phyloP scores from a whole-genome alignment of 2,329 filamentous ascomycete species.

The Stagonosporopsis rhizophila region DNA sequence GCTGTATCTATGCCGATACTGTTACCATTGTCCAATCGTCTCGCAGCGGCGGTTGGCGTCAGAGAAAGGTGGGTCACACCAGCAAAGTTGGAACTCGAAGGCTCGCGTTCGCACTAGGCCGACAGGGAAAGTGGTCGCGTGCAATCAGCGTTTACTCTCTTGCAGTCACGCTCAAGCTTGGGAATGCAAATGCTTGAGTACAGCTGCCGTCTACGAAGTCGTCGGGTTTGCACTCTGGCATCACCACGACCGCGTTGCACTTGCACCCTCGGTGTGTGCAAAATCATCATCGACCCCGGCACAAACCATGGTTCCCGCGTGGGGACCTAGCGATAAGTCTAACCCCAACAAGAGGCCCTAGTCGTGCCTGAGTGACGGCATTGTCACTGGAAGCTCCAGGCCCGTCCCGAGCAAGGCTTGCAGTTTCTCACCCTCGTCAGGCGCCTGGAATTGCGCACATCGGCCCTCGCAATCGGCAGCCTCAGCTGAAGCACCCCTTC shows the following conservation, averaged over 20 bases:
- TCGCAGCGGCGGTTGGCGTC: neutral
- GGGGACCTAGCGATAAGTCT: constrained; percentile 10
- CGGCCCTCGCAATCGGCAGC: neutral
- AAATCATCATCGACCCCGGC: neutral
- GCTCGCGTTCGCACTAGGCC: constrained; percentile 7
- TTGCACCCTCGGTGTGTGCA: neutral
- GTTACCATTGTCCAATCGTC: neutral
- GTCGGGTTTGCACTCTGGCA: neutral
- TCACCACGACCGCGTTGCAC: neutral
- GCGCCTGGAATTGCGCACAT: neutral
- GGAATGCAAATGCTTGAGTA: neutral
- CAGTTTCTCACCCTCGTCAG: neutral
- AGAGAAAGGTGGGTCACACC: neutral
- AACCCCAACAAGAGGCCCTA: constrained; percentile 1
- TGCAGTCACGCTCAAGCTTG: neutral
- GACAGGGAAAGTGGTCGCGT: constrained; percentile 21
- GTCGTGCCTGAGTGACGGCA: constrained; percentile 4
- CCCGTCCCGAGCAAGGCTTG: constrained; percentile 5
- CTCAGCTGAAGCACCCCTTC: neutral
- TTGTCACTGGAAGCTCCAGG: constrained; percentile 7
- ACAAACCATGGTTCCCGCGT: constrained; percentile 14
- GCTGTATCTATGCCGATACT: too few species aligned
- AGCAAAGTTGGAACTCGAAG: neutral
- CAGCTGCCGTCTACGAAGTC: too few species aligned
- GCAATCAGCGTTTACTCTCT: neutral